Evolutionary conservation across 2,329 filamentous ascomycete genomes (phyloP).

Genomic region (Xylariaceae sp.): DNA sequence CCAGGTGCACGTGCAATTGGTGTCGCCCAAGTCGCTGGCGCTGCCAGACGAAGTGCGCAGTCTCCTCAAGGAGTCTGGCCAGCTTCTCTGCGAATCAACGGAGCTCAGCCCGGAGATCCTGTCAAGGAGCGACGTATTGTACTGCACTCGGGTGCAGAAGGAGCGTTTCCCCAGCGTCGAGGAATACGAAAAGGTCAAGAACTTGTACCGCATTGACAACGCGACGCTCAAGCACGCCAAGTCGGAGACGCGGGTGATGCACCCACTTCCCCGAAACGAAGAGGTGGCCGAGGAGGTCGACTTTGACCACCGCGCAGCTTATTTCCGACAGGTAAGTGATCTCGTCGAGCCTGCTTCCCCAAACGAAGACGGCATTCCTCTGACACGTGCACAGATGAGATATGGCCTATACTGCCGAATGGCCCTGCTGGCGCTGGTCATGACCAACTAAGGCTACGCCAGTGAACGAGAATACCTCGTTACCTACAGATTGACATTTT

Average conservation of each 20-base stretch:
- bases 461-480: neutral
- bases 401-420: conserved; percentile 98
- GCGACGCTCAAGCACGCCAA: conserved; percentile 85
- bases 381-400: conserved; percentile 66
- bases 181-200: conserved; percentile 82
- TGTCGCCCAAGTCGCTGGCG: conserved; percentile 70
- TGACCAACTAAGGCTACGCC: conserved; percentile 42
- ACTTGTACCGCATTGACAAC: conserved; percentile 85
- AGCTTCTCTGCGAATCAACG: conserved; percentile 68
- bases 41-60: conserved; percentile 70
- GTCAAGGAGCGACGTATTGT: conserved; percentile 80
- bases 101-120: conserved; percentile 82
- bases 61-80: conserved; percentile 63
- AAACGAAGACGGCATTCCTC: conserved; percentile 10
- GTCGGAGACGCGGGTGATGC: conserved; percentile 87
- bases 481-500: conserved; percentile 1
- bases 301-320: conserved; percentile 92
- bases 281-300: conserved; percentile 96
- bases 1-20: conserved; percentile 87
- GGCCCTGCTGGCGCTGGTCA: conserved; percentile 89
- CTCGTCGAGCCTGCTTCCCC: neutral
- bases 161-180: conserved; percentile 80
- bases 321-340: conserved; percentile 94
- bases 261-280: conserved; percentile 86
- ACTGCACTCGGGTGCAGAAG: conserved; percentile 95